Evolutionary conservation across 2,329 filamentous ascomycete species (phyloP).

Genomic region (Colletotrichum tropicale): DNA sequence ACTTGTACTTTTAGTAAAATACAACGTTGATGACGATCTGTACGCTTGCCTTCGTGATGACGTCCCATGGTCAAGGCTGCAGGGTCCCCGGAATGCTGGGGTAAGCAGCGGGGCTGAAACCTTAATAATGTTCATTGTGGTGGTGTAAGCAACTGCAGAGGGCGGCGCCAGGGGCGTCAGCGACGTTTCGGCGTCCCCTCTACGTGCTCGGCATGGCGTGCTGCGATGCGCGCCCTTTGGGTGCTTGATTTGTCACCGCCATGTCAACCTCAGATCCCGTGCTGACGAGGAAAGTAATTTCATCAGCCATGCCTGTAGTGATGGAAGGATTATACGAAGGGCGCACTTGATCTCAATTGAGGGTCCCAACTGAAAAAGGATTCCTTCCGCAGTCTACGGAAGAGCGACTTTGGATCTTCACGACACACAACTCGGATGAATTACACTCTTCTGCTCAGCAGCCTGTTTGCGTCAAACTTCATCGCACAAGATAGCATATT

Average conservation of each 20-base stretch:
- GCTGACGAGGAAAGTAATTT: background rate
- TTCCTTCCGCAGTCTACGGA: background rate
- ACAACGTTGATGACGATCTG: background rate
- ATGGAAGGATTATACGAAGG: background rate
- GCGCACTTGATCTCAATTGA: background rate
- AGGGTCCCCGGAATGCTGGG: background rate
- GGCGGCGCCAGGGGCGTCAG: background rate
- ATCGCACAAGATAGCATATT: background rate
- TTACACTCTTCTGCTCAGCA: background rate
- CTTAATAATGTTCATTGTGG: background rate
- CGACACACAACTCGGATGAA: background rate
- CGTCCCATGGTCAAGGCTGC: background rate
- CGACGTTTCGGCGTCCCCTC: background rate
- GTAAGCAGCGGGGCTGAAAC: background rate
- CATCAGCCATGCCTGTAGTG: background rate
- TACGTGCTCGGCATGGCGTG: background rate
- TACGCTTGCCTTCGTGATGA: background rate
- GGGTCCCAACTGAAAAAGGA: background rate
- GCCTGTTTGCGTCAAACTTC: background rate
- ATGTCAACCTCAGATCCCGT: background rate
- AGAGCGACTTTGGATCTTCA: background rate
- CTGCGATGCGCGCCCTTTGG: background rate
- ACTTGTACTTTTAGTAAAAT: background rate
- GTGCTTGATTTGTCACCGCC: conserved; percentile 12
- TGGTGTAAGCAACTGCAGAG: background rate